Conservation (phyloP, 108 stramenopile species). For the Aurantiochytrium sp. region DNA sequence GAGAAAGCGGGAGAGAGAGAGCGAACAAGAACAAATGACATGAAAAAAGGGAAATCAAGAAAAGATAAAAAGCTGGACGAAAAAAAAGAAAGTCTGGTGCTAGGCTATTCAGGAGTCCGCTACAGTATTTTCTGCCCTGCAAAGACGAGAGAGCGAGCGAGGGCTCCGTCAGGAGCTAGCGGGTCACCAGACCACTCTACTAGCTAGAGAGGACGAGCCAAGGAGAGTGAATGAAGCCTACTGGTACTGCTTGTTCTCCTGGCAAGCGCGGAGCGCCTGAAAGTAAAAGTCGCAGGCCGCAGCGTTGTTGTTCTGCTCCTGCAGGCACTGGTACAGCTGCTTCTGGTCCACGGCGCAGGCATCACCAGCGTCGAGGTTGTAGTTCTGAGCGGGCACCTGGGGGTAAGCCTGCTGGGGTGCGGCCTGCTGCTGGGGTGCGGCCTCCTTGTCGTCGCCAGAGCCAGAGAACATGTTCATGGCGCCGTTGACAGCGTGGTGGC, state of each 20-base stretch:
- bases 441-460: not conserved
- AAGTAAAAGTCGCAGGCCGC: conserved; percentile 12
- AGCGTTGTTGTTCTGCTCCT: conserved; percentile 20
- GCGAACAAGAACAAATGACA: too few relatives aligned
- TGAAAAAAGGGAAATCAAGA: too few relatives aligned
- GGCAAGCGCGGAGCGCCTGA: not conserved
- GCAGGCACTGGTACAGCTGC: conserved; percentile 10
- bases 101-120: too few relatives aligned
- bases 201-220: too few relatives aligned
- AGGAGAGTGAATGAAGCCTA: not conserved
- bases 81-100: too few relatives aligned
- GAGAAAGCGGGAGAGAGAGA: too few relatives aligned
- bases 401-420: not conserved
- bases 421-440: not conserved
- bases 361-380: not conserved
- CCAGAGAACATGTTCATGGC: not conserved
- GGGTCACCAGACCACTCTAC: too few relatives aligned
- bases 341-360: conserved; percentile 14
- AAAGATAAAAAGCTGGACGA: too few relatives aligned
- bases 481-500: not conserved
- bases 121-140: too few relatives aligned
- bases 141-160: too few relatives aligned
- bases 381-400: not conserved
- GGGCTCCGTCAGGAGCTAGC: too few relatives aligned
- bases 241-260: conserved; percentile 13